Percentiles rank a stretch among this genome's conserved stretches.
These are phyloP conservation scores for Sinapis alba DNA, from an alignment of 441 rosid genomes.

Conservation along the genomic window DNA sequence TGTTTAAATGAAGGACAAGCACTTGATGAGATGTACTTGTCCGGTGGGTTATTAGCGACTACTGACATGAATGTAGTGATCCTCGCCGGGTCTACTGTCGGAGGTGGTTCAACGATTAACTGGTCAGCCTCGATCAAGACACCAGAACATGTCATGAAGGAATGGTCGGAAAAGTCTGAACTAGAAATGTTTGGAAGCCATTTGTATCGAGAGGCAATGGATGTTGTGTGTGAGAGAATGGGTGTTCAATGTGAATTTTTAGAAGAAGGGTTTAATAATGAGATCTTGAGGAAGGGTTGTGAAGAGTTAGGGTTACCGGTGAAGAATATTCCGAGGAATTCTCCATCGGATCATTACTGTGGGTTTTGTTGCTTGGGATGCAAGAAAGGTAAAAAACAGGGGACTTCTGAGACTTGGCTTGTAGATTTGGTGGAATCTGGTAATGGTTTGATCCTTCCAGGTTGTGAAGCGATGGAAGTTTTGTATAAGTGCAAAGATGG, in stretches of 20 bases:
- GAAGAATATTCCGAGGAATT: constrained; percentile 61
- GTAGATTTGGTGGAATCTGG: constrained; percentile 72
- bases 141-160: constrained; percentile 68
- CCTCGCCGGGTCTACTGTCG: constrained; percentile 83
- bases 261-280: constrained; percentile 65
- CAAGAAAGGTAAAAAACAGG: constrained; percentile 78
- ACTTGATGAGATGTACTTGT: constrained; percentile 76
- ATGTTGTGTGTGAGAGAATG: constrained; percentile 71
- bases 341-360: constrained; percentile 70
- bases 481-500: constrained; percentile 42
- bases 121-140: constrained; percentile 85
- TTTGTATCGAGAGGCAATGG: constrained; percentile 63
- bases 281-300: constrained; percentile 73
- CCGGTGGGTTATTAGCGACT: constrained; percentile 60
- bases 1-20: constrained; percentile 77
- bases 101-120: constrained; percentile 83
- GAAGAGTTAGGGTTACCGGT: constrained; percentile 66
- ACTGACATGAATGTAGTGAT: constrained; percentile 57
- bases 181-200: constrained; percentile 63
- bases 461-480: constrained; percentile 62
- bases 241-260: constrained; percentile 68
- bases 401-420: constrained; percentile 82
- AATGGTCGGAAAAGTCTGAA: constrained; percentile 54
- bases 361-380: constrained; percentile 87
- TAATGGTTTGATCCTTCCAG: constrained; percentile 71